These are phyloP conservation scores for Auxenochlorella protothecoides DNA, from an alignment of 139 green algal genomes.

Conservation along the genomic window DNA sequence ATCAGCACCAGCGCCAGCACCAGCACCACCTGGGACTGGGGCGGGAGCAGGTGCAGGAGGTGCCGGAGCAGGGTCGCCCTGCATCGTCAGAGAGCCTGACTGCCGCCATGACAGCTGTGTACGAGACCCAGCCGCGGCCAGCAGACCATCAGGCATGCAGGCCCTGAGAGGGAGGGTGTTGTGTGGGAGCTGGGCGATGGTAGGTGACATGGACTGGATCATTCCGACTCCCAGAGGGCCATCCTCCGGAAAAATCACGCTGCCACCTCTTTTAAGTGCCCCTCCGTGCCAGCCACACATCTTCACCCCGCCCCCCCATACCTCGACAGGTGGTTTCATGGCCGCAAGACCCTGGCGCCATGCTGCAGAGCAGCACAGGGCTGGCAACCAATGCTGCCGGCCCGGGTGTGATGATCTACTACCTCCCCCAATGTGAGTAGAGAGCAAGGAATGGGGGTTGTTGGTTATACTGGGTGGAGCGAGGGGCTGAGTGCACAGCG, in stretches of 20 bases:
- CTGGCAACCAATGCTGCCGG: not conserved
- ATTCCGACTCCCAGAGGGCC: too few relatives aligned
- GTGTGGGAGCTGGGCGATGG: not conserved
- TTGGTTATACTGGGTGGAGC: too few relatives aligned
- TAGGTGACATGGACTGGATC: not conserved
- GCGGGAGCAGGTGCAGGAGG: not conserved
- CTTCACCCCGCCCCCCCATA: not conserved
- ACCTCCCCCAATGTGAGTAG: slow-evolving; percentile 28
- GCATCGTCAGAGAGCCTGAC: not conserved
- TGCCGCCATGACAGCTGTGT: slow-evolving; percentile 1
- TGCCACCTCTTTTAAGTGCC: too few relatives aligned
- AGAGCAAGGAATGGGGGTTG: too few relatives aligned
- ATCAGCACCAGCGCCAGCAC: not conserved
- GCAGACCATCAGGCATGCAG: not conserved
- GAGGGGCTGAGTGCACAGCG: too few relatives aligned
- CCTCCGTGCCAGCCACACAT: too few relatives aligned
- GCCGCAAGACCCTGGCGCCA: slow-evolving; percentile 4
- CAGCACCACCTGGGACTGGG: not conserved
- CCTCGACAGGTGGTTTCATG: slow-evolving; percentile 10
- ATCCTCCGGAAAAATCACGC: too few relatives aligned
- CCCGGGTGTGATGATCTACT: slow-evolving; percentile 38
- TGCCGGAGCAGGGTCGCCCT: not conserved
- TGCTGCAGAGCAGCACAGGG: not conserved
- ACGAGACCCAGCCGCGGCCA: not conserved
- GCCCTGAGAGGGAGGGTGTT: not conserved